phyloP scores from a whole-genome alignment of 2,329 filamentous ascomycete species.

The Colletotrichum musae region DNA sequence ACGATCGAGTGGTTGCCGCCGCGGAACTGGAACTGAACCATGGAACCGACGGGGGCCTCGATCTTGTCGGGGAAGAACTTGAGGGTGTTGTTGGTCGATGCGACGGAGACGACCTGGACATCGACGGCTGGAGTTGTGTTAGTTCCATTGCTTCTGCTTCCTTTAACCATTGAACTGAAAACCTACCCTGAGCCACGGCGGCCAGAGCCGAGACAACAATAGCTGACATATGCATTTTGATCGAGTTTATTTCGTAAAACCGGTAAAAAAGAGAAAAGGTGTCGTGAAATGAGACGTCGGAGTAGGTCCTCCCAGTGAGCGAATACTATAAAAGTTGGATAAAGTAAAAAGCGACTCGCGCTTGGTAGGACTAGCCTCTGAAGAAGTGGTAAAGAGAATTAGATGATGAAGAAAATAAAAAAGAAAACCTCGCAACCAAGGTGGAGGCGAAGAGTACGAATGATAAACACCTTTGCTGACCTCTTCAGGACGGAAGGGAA shows the following conservation, averaged over 20 bases:
- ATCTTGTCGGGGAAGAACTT: constrained; percentile 78
- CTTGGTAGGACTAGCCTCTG: constrained; percentile 66
- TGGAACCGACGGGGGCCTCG: constrained; percentile 72
- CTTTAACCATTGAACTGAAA: background rate
- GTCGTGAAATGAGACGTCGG: constrained; percentile 13
- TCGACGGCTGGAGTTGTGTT: constrained; percentile 49
- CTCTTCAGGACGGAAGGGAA: constrained; percentile 44
- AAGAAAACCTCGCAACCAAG: constrained; percentile 40
- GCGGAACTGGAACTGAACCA: constrained; percentile 78
- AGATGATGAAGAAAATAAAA: constrained; percentile 46
- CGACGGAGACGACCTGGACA: constrained; percentile 78
- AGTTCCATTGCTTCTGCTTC: constrained; percentile 5
- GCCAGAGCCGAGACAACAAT: constrained; percentile 63
- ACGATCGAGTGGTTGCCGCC: constrained; percentile 83
- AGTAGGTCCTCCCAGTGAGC: constrained; percentile 43
- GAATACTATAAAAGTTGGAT: constrained; percentile 40
- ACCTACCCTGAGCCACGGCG: constrained; percentile 62
- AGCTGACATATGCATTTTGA: constrained; percentile 68
- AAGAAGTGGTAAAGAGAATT: constrained; percentile 45
- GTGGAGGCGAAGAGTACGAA: constrained; percentile 17
- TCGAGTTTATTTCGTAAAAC: constrained; percentile 43
- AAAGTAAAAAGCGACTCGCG: constrained; percentile 60
- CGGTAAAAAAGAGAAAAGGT: constrained; percentile 41
- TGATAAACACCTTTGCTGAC: constrained; percentile 31
- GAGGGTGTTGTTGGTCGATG: constrained; percentile 67